Conservation (phyloP, 2,329 filamentous ascomycete genomes). For the Fusarium miscanthi region DNA sequence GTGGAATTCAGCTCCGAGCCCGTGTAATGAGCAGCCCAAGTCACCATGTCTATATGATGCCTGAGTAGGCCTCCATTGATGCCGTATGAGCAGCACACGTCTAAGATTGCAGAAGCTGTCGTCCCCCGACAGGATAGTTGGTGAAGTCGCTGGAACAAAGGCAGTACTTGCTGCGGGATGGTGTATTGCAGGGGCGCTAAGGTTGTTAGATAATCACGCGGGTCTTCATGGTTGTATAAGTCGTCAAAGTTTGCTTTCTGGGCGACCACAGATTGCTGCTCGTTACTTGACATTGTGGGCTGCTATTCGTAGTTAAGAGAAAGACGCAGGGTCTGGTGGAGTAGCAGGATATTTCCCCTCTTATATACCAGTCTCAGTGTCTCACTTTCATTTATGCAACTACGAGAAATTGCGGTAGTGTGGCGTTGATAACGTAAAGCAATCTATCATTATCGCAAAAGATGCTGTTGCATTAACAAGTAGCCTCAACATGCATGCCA, state of each 20-base stretch:
- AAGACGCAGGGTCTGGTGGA: not conserved
- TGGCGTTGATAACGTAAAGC: not conserved
- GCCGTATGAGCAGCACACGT: not conserved
- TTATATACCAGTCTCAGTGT: not conserved
- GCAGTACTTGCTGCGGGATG: not conserved
- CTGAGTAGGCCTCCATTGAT: not conserved
- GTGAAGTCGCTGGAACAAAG: not conserved
- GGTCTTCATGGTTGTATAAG: not conserved
- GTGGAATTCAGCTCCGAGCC: rapidly evolving
- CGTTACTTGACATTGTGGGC: not conserved
- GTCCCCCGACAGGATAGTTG: rapidly evolving
- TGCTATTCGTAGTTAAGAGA: not conserved
- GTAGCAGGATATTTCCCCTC: rapidly evolving
- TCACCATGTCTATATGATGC: not conserved
- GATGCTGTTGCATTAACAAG: not conserved
- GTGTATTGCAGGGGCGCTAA: not conserved
- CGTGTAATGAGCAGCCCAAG: not conserved
- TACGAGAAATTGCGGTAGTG: not conserved
- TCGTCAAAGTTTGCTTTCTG: not conserved
- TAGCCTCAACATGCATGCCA: not conserved
- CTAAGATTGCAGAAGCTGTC: not conserved
- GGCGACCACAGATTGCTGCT: not conserved
- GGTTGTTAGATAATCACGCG: not conserved
- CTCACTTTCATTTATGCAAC: not conserved
- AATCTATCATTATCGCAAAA: not conserved